Base-by-base conservation (phyloP, 2,329 filamentous ascomycete genomes). In the Pyricularia sp. region DNA sequence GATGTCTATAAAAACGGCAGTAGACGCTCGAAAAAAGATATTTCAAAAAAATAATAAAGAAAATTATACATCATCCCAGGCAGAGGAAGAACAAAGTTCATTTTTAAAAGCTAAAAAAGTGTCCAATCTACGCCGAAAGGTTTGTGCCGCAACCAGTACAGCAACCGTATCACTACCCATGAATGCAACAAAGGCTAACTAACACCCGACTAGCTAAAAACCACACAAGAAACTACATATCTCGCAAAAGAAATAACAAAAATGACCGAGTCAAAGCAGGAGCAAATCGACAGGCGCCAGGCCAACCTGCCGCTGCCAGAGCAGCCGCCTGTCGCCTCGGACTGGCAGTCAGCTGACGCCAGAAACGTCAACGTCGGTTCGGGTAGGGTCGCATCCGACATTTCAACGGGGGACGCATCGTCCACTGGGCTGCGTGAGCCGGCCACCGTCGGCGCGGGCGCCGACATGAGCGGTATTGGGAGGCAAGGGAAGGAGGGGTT, bases 251-350 rank as follows among this genome's bases (percentile, higher is more conserved):
- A 14, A 25, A 20, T 1, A 11, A n/a, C 11, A 71, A 61, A 61
- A 64, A 84, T 84, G 82, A 70, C 80, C 72, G 75, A 82, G 69
- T 82, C 81, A 79, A 92, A 92, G 79, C 77, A 82, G 72, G 82
- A 90, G 69, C 82, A 90, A 78, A 90, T 94, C 76, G 86, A 89
- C 68, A 80, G 91, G 78, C 84, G 84, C 75, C 84, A 90, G 80
- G 80, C 88, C 78, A 92, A 93, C 79, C 88, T 96, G 36, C 91
- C 91, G 67, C 86, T 94, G 67, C 92, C 92, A 23, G 91, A 94
- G 2, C 84, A 94, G 72, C 92, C 92, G 26, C 91, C 91, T 1
- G 81, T 80, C n/a, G 81, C 87, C n/a, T 91, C 90, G 5, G 92
- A 95, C 83, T 93, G 88, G 85, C 88, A 94, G 77, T 92, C 90